phyloP scores from a whole-genome alignment of 2,329 filamentous ascomycete genomes.

The Exophiala calicioides region DNA sequence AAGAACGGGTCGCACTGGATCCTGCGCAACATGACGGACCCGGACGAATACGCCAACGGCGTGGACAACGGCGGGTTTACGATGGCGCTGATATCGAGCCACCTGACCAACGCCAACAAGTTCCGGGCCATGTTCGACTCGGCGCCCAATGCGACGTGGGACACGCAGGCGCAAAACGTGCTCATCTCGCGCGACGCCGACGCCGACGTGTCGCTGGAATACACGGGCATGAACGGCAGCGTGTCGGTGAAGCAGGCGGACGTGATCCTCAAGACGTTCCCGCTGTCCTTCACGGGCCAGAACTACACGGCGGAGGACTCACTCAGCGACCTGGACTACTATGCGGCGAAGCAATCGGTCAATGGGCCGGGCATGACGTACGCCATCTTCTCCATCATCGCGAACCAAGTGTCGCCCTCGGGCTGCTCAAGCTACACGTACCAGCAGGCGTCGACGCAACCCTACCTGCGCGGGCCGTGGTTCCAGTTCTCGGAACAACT shows the following conservation, averaged over 20 bases:
- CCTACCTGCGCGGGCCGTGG: constrained; percentile 67
- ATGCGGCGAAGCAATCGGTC: constrained; percentile 66
- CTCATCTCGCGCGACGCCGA: constrained; percentile 54
- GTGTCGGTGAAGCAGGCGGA: constrained; percentile 71
- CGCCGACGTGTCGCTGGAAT: constrained; percentile 65
- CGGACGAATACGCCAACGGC: constrained; percentile 69
- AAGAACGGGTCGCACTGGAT: constrained; percentile 56
- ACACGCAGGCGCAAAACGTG: constrained; percentile 58
- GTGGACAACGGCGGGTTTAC: constrained; percentile 70
- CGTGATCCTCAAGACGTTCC: constrained; percentile 66
- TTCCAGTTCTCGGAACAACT: constrained; percentile 72
- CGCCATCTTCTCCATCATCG: constrained; percentile 67
- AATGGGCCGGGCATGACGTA: constrained; percentile 74
- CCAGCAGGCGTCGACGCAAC: constrained; percentile 62
- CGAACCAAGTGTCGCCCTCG: constrained; percentile 64
- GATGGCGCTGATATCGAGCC: constrained; percentile 60
- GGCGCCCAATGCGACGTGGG: constrained; percentile 59
- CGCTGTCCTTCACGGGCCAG: constrained; percentile 58
- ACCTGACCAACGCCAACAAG: constrained; percentile 58
- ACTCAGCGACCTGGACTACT: constrained; percentile 65
- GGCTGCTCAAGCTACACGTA: constrained; percentile 71
- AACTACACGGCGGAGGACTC: constrained; percentile 53
- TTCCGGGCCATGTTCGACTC: constrained; percentile 60
- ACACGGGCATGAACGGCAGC: constrained; percentile 65
- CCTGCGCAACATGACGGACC: constrained; percentile 68